These are phyloP conservation scores for Dorcoceras hygrometricum DNA, from an alignment of 257 asterid genomes.

Conservation along the genomic window DNA sequence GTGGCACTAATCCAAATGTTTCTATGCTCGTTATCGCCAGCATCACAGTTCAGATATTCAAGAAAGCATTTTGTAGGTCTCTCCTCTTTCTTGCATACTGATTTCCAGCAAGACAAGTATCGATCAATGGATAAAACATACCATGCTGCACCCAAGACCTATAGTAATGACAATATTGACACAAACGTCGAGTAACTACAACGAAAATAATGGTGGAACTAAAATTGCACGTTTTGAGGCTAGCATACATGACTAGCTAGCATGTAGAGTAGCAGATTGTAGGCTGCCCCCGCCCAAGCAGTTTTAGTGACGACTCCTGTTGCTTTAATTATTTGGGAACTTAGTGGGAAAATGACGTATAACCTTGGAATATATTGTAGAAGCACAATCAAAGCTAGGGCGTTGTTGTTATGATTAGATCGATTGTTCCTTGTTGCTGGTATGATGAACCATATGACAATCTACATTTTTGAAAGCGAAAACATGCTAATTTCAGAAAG, in stretches of 20 bases:
- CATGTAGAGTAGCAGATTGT: slow-evolving; percentile 88
- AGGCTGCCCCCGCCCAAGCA: slow-evolving; percentile 99
- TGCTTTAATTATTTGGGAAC: slow-evolving; percentile 91
- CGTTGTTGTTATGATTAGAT: slow-evolving; percentile 75
- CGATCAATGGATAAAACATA: slow-evolving; percentile 85
- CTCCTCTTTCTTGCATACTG: slow-evolving; percentile 62
- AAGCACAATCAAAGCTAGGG: slow-evolving; percentile 88
- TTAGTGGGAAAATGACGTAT: slow-evolving; percentile 89
- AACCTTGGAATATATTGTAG: slow-evolving; percentile 88
- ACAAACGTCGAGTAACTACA: not conserved
- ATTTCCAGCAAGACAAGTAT: slow-evolving; percentile 86
- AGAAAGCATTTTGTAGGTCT: slow-evolving; percentile 50
- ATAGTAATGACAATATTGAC: not conserved
- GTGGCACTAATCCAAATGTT: slow-evolving; percentile 59
- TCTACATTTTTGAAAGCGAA: slow-evolving; percentile 34
- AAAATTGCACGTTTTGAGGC: slow-evolving; percentile 21
- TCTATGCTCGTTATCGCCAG: slow-evolving; percentile 25
- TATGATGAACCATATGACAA: slow-evolving; percentile 87
- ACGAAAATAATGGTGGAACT: not conserved
- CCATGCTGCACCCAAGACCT: slow-evolving; percentile 98
- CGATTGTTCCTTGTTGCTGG: slow-evolving; percentile 68
- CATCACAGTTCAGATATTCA: slow-evolving; percentile 58
- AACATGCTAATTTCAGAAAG: slow-evolving; percentile 15
- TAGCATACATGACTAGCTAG: slow-evolving; percentile 92
- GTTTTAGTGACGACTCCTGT: slow-evolving; percentile 98